phyloP scores from a whole-genome alignment of 1,284 basidiomycete genomes.

The Trametes sp. region DNA sequence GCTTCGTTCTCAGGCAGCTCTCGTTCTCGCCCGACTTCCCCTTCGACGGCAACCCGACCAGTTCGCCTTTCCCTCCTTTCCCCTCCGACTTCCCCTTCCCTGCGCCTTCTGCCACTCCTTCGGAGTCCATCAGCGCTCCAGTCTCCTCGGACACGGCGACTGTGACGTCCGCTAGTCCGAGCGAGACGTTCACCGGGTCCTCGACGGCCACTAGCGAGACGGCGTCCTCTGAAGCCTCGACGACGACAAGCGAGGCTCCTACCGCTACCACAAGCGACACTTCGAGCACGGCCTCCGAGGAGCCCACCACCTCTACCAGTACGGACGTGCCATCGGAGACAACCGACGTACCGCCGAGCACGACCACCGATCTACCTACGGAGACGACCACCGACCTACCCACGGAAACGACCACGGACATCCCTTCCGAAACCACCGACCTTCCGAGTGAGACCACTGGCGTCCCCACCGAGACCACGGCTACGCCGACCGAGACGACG shows the following conservation, averaged over 20 bases:
- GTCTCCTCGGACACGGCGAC: not conserved
- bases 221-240: not conserved
- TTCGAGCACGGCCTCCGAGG: not conserved
- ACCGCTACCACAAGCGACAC: conserved; percentile 1
- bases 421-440: conserved; percentile 1
- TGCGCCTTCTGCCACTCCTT: not conserved
- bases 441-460: not conserved
- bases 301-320: not conserved
- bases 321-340: conserved; percentile 1
- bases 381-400: not conserved
- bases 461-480: not conserved
- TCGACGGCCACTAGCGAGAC: not conserved
- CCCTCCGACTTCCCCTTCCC: conserved; percentile 8
- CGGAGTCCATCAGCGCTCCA: not conserved
- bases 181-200: not conserved
- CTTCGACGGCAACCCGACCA: conserved; percentile 1
- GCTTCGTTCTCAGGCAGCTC: not conserved
- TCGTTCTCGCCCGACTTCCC: conserved; percentile 7
- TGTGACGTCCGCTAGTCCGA: not conserved
- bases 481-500: not conserved
- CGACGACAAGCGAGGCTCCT: not conserved
- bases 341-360: not conserved
- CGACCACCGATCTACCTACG: not conserved
- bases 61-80: conserved; percentile 10
- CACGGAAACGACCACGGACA: not conserved